A percentile compares a stretch with the other conserved stretches of the same genome.
Conservation (phyloP, 345 rosid genomes). For the Ceriops tagal region DNA sequence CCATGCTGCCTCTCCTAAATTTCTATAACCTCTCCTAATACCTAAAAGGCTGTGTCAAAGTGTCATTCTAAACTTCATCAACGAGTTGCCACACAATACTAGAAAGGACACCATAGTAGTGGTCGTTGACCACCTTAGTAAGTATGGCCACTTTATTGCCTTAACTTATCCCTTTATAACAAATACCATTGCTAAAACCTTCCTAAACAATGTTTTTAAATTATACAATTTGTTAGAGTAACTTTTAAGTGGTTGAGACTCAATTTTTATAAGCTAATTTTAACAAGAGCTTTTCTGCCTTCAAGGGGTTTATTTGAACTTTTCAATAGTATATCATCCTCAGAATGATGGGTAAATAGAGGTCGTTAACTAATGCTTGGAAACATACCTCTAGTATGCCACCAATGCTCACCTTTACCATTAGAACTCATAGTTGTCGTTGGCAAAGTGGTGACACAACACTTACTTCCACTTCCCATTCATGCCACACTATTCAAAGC, state of each 20-base stretch:
- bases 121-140: no score
- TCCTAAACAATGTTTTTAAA: no score
- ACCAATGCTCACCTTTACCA: no score
- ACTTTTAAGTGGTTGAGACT: background rate
- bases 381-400: background rate
- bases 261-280: no score
- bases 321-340: background rate
- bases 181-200: no score
- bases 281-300: no score
- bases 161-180: no score
- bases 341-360: background rate
- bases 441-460: background rate
- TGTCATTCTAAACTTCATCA: background rate
- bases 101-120: no score
- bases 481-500: background rate
- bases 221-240: background rate
- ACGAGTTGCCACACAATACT: background rate
- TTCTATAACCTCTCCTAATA: background rate
- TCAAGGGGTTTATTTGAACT: no score
- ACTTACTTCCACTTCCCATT: background rate
- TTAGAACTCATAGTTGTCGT: background rate
- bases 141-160: no score
- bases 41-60: background rate
- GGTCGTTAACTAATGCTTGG: background rate
- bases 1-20: rapidly evolving